These are phyloP conservation scores for Solanum hybrid DNA, from an alignment of 305 asterid genomes.

Conservation along the genomic window DNA sequence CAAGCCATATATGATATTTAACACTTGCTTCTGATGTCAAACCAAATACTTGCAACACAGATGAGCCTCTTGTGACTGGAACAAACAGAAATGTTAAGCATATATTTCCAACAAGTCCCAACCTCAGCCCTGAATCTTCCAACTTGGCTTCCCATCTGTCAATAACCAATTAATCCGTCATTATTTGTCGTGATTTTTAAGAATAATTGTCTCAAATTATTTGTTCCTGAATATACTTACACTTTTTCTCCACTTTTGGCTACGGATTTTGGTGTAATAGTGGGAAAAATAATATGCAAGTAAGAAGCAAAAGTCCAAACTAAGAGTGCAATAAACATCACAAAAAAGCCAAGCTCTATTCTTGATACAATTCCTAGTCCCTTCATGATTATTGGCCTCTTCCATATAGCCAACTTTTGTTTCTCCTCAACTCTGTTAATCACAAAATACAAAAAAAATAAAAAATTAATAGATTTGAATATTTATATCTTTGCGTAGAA, in stretches of 20 bases:
- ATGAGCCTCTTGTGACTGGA: constrained; percentile 84
- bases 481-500: not conserved
- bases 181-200: not conserved
- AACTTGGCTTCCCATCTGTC: constrained; percentile 71
- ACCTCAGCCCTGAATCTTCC: constrained; percentile 42
- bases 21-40: constrained; percentile 73
- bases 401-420: constrained; percentile 36
- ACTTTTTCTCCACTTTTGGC: constrained; percentile 45
- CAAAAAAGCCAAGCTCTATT: constrained; percentile 54
- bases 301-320: constrained; percentile 55
- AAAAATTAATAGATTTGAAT: not conserved
- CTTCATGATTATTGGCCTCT: constrained; percentile 52
- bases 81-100: constrained; percentile 56
- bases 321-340: constrained; percentile 72
- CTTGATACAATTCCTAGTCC: constrained; percentile 76
- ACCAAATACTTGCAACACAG: constrained; percentile 59
- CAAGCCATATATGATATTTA: constrained; percentile 86
- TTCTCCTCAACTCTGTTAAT: constrained; percentile 21
- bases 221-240: constrained; percentile 25
- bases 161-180: not conserved
- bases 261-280: constrained; percentile 42
- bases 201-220: not conserved
- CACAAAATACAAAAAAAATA: not conserved
- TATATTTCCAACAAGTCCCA: constrained; percentile 69
- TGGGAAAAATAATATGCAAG: constrained; percentile 27